Evolutionary conservation across 306 rosid species (phyloP), one percentile per base, ranked within the genome.

Genomic region (Casuarina glauca): DNA sequence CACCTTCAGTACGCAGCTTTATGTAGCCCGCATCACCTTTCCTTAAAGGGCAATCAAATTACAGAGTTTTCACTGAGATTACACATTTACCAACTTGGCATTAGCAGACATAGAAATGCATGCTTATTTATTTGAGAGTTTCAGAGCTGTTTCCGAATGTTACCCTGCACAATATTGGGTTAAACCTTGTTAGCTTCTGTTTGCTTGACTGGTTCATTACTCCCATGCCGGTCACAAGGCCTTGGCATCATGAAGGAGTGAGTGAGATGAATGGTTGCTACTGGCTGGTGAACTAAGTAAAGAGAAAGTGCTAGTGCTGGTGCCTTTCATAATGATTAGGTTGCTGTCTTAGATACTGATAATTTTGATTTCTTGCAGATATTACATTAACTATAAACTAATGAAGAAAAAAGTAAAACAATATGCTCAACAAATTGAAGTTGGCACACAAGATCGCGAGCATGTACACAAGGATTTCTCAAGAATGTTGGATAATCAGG

Each of bases 401-500:
- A 96, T 96, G 99, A 96, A 96, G 91, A 96, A 96, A 74, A 87
- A 86, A 62, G 97, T 96, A 16, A 90, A 80, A 82, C 96, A 87
- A 39, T 96, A 96, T 90, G 86, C 87, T 44, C 98, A 91, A 64
- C 97, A 96, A 85, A 96, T 96, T 78, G 85, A 96, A 79, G 92
- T 81, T 41, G 99, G 98, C 42, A 82, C 87, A 46, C 90, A 73
- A 79, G 99, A 96, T 81, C 92, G 92, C 51, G 84, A 86, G 44
- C 96, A 93, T 43, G 94, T 96, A 48, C 93, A 93, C 75, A 96
- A 96, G 90, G 99, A 96, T 84, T 96, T 96, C 86, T 96, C 99
- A 60, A 87, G 93, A 73, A 93, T 96, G 98, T 84, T 96, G 75
- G 99, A 96, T 84, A 86, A 89, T 82, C 99, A 96, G 98, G 99